Percentiles rank a stretch among this genome's conserved stretches.
phyloP scores from a whole-genome alignment of 2,329 filamentous ascomycete genomes.

The Pezicula rhizophila region DNA sequence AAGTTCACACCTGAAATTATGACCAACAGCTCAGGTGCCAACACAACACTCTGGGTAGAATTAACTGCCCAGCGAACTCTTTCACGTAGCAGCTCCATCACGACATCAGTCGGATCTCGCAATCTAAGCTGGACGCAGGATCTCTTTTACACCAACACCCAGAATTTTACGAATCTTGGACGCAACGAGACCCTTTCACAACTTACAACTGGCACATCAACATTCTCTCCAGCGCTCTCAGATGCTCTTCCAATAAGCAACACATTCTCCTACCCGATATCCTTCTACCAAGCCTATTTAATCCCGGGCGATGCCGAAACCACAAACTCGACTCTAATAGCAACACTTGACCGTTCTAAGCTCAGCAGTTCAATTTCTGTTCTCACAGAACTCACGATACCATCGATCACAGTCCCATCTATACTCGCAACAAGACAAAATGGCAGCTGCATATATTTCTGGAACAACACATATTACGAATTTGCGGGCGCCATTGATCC shows the following conservation, averaged over 20 bases:
- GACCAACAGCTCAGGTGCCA: neutral
- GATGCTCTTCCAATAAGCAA: constrained; percentile 4
- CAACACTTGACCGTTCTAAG: constrained; percentile 11
- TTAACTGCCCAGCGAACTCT: constrained; percentile 10
- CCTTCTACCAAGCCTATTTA: constrained; percentile 9
- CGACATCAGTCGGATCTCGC: constrained; percentile 13
- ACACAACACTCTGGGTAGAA: constrained; percentile 10
- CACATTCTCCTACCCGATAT: constrained; percentile 12
- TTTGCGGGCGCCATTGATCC: constrained; percentile 18
- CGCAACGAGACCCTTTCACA: constrained; percentile 15
- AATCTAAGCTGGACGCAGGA: constrained; percentile 13
- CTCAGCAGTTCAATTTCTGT: constrained; percentile 8
- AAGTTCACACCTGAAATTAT: constrained; percentile 8
- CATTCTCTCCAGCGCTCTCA: constrained; percentile 5
- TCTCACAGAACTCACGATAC: constrained; percentile 14
- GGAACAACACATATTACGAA: constrained; percentile 20
- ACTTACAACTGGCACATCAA: constrained; percentile 9
- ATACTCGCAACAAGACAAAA: constrained; percentile 11
- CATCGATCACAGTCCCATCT: constrained; percentile 1
- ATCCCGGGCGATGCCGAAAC: constrained; percentile 6
- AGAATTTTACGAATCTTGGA: constrained; percentile 12
- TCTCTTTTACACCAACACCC: constrained; percentile 13
- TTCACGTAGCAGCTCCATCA: constrained; percentile 12
- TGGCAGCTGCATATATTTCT: constrained; percentile 16
- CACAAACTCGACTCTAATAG: constrained; percentile 11